A percentile compares a stretch with the other conserved stretches of the same genome.
phyloP scores from a whole-genome alignment of 768 basidiomycete genomes.

The Calocera viscosa region DNA sequence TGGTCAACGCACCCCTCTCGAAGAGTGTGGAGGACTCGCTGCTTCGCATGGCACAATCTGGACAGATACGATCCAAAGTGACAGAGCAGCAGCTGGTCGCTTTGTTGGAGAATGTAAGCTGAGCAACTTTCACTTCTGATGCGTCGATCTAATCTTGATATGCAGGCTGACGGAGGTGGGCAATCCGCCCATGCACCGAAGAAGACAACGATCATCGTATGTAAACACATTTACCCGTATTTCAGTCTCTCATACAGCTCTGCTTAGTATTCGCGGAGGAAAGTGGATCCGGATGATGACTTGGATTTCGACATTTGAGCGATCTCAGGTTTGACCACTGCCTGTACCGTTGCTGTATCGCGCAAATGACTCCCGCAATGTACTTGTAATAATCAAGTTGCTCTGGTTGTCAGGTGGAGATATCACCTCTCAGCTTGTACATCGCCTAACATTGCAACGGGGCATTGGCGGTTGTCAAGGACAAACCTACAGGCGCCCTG shows the following conservation, averaged over 20 bases:
- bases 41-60: constrained; percentile 68
- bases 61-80: constrained; percentile 65
- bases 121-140: constrained; percentile 16
- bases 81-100: constrained; percentile 73
- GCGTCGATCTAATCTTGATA: constrained; percentile 10
- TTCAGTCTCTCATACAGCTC: not conserved
- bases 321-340: not conserved
- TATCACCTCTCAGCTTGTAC: too few relatives aligned
- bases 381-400: not conserved
- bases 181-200: constrained; percentile 33
- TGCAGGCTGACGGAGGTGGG: constrained; percentile 44
- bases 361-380: not conserved
- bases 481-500: not conserved
- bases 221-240: constrained; percentile 14
- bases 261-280: constrained; percentile 46
- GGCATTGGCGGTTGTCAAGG: not conserved
- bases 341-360: not conserved
- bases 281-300: constrained; percentile 52
- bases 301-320: constrained; percentile 20
- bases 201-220: constrained; percentile 32
- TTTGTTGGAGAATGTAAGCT: constrained; percentile 64
- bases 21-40: constrained; percentile 68
- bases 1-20: constrained; percentile 73
- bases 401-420: not conserved
- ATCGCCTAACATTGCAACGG: too few relatives aligned